These are phyloP conservation scores for Xylaria sp. DNA, from an alignment of 2,329 filamentous ascomycete genomes.

Conservation along the genomic window DNA sequence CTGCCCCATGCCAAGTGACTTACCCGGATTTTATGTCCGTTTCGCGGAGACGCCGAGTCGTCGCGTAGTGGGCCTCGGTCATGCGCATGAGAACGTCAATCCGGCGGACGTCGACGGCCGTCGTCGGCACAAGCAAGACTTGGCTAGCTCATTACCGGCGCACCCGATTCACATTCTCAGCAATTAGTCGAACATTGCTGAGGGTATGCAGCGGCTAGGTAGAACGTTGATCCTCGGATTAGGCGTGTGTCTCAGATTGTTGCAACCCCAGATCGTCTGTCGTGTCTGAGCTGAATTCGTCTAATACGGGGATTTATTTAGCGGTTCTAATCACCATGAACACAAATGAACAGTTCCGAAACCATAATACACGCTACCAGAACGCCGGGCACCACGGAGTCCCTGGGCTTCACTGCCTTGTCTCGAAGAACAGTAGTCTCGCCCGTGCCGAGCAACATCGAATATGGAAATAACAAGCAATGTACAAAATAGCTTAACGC, in stretches of 20 bases:
- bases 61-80: too few relatives aligned
- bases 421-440: neutral
- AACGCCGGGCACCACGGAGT: neutral
- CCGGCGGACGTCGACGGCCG: neutral
- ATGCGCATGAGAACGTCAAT: too few relatives aligned
- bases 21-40: slow-evolving; percentile 26
- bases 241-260: neutral
- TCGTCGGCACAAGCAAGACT: too few relatives aligned
- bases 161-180: too few relatives aligned
- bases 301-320: neutral
- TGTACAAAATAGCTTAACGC: neutral
- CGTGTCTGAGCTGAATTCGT: neutral
- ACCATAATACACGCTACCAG: neutral
- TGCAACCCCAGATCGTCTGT: neutral
- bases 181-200: too few relatives aligned
- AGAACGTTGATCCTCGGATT: neutral
- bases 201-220: too few relatives aligned
- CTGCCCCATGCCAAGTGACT: neutral
- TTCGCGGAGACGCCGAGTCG: slow-evolving; percentile 21
- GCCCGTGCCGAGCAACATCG: neutral
- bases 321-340: neutral
- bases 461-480: neutral
- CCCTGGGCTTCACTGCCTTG: neutral
- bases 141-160: too few relatives aligned
- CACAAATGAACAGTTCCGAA: neutral